Evolutionary conservation across 1,139 yeast genomes (phyloP).

Genomic region (Yamadazyma triangularis): DNA sequence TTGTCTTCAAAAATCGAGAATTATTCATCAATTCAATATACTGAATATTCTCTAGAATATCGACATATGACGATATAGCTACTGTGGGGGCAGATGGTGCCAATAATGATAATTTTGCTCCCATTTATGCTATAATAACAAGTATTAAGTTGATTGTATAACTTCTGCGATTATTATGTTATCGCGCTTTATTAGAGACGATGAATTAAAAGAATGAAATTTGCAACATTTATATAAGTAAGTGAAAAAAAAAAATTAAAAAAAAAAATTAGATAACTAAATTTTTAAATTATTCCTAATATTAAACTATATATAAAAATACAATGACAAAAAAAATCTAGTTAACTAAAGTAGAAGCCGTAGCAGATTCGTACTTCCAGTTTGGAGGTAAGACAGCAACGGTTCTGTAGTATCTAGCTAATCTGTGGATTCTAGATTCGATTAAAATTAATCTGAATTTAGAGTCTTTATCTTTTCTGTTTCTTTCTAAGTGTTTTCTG

Average conservation of each 20-base stretch:
- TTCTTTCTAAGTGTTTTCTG: conserved; percentile 99
- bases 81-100: conserved; percentile 93
- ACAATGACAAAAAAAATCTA: conserved; percentile 35
- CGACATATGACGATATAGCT: conserved; percentile 85
- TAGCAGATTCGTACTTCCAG: conserved; percentile 99
- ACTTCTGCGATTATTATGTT: too few relatives aligned
- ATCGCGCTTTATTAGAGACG: too few relatives aligned
- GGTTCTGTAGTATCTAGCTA: conserved; percentile 99
- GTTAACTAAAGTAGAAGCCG: conserved; percentile 99
- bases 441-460: conserved; percentile 99
- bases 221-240: too few relatives aligned
- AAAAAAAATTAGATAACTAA: too few relatives aligned
- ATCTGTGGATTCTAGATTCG: conserved; percentile 99
- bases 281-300: too few relatives aligned
- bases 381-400: conserved; percentile 98
- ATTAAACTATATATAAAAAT: background rate
- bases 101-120: conserved; percentile 76
- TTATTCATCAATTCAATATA: conserved; percentile 69
- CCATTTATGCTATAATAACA: too few relatives aligned
- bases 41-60: conserved; percentile 69
- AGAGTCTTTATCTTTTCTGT: conserved; percentile 99
- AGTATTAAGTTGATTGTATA: too few relatives aligned
- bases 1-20: conserved; percentile 80
- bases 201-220: too few relatives aligned
- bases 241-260: too few relatives aligned